Evolutionary conservation across 2,329 filamentous ascomycete species (phyloP), one percentile per base, ranked within the genome.

Genomic region (Aspergillus persii): DNA sequence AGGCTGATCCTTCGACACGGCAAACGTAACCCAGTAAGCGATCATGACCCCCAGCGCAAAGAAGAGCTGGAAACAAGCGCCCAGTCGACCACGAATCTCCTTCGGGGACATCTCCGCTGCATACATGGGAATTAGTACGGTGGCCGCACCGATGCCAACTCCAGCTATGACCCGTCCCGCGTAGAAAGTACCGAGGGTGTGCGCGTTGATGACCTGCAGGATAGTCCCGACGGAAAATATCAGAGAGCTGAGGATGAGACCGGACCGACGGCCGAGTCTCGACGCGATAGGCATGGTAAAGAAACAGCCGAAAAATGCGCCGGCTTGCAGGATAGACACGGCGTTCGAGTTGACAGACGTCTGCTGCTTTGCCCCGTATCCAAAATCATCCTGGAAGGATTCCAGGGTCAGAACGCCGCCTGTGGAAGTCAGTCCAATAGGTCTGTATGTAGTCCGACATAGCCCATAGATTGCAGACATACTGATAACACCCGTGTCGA

Each of bases 291-390:
- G 79, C 57, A 77, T 80, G 53, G 80, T 78, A 55, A 76, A 64
- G 57, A 83, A 79, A 58, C 80, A 81, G 49, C 80, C 80, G 56
- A 82, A 79, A 64, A 84, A 84, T 41, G 80, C 80, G 26, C 81
- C 81, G 1, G 79, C 77, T 55, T 82, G 80, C 7, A 83, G 77
- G 3, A 83, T 76, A 0, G 77, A 77, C 23, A 82, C 79, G 39
- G 79, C 77, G 52, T 82, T 79, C 4, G 79, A 79, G 59, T 78
- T 80, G 61, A 78, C 70, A 3, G 70, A 72, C 1, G 77, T 80
- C 54, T 74, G 71, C 53, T 78, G 68, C 7, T 69, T 66, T n/a
- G 70, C 70, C 23, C 69, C 70, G 46, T 69, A 70, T 44, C 64
- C 33, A 61, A 78, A 80, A 60, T 80, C 77, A 33, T 69, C 62